These are phyloP conservation scores for Hamigera avellanea DNA, from an alignment of 495 filamentous ascomycete species.

Conservation along the genomic window DNA sequence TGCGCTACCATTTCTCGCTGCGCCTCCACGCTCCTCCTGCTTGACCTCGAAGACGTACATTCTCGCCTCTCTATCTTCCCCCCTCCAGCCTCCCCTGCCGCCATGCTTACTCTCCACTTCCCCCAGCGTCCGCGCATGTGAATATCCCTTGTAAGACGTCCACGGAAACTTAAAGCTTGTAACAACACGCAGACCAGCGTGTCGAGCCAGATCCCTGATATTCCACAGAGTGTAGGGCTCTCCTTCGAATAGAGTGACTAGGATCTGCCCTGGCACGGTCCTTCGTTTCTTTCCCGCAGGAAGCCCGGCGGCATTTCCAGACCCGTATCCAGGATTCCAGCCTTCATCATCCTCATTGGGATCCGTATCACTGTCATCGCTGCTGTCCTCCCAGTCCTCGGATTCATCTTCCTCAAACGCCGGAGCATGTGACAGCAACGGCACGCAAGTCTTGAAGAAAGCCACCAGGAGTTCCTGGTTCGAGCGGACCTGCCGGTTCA, in stretches of 20 bases:
- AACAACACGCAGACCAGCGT: slow-evolving; percentile 62
- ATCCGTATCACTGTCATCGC: slow-evolving; percentile 6
- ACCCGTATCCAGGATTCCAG: too few relatives aligned
- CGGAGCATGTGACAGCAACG: slow-evolving; percentile 33
- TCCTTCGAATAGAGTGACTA: slow-evolving; percentile 84
- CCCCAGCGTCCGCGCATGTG: slow-evolving; percentile 78
- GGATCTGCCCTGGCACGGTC: slow-evolving; percentile 47
- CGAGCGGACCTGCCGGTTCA: slow-evolving; percentile 82
- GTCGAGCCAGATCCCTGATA: slow-evolving; percentile 70
- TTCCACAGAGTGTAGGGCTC: slow-evolving; percentile 96
- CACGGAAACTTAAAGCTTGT: slow-evolving; percentile 70
- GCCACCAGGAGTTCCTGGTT: slow-evolving; percentile 83
- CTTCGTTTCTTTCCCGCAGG: slow-evolving; percentile 7
- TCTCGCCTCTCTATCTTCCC: slow-evolving; percentile 62
- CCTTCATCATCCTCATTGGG: slow-evolving; percentile 4
- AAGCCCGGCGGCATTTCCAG: slow-evolving; percentile 4
- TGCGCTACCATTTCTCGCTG: slow-evolving; percentile 1
- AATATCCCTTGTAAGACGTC: slow-evolving; percentile 69
- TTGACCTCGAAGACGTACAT: slow-evolving; percentile 69
- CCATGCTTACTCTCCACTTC: slow-evolving; percentile 50
- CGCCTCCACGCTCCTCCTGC: slow-evolving; percentile 30
- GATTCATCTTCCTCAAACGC: slow-evolving; percentile 12
- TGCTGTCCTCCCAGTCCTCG: slow-evolving; percentile 10
- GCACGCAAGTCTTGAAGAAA: slow-evolving; percentile 59
- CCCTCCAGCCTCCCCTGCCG: slow-evolving; percentile 57